These are phyloP conservation scores for Pleurotus cornucopiae DNA, from an alignment of 768 basidiomycete species.

Conservation along the genomic window DNA sequence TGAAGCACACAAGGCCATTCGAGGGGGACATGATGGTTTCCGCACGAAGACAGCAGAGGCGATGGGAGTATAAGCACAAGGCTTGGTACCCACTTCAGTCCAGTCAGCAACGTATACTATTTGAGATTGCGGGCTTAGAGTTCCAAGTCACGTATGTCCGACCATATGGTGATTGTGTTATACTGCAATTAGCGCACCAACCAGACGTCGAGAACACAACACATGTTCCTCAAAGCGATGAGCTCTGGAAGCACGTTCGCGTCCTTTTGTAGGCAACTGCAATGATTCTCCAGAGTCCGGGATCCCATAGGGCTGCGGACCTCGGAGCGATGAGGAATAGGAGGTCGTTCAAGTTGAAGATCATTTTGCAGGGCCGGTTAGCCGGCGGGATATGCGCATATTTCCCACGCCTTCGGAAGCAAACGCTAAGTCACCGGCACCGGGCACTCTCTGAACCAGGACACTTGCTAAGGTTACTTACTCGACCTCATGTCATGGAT, in stretches of 20 bases:
- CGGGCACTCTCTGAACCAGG: no score
- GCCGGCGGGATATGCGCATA: background rate
- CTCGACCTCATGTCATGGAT: no score
- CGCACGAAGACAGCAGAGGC: background rate
- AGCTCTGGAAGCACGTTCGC: conserved; percentile 7
- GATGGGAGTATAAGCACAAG: background rate
- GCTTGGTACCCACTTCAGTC: background rate
- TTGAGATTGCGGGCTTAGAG: conserved; percentile 4
- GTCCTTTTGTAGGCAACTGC: background rate
- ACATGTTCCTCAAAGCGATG: background rate
- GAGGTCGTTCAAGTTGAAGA: background rate
- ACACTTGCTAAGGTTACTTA: no score
- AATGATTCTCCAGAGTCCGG: background rate
- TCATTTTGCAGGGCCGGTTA: conserved; percentile 2
- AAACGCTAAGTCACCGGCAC: no score
- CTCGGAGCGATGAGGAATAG: background rate
- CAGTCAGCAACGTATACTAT: background rate
- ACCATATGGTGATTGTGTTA: conserved; percentile 5
- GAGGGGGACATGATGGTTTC: conserved; percentile 32
- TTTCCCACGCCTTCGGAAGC: background rate
- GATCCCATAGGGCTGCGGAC: background rate
- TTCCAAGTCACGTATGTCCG: background rate
- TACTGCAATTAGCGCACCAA: conserved; percentile 7
- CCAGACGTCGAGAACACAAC: conserved; percentile 1
- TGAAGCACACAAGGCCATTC: conserved; percentile 80